Evolutionary conservation across 495 filamentous ascomycete genomes (phyloP), one percentile per base, ranked within the genome.

Genomic region (Penicillium canescens): DNA sequence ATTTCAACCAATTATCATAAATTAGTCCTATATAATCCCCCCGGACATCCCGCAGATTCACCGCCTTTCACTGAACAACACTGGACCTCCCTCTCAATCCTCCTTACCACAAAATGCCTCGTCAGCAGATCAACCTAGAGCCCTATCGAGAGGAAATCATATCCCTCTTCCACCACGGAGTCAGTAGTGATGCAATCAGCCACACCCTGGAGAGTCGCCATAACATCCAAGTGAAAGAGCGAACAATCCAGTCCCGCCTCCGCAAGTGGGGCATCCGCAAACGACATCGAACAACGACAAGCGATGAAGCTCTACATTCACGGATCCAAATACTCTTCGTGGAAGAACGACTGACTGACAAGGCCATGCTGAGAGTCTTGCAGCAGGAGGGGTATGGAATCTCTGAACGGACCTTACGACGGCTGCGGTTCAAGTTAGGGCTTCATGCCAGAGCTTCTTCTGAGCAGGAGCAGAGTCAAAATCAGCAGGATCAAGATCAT

Each of bases 251-350:
- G 34, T 60, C 58, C 14, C 61, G 64, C 11, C 59, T 67, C 11
- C 64, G 64, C 43, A 60, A 65, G 59, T 67, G 64, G 64, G 64
- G 64, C 28, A 61, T 67, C 38, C 61, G 64, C 47, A 67, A 67
- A 44, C 62, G 61, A 59, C 57, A 61, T 42, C 61, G 54, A 9
- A 65, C 59, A 24, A 67, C 64, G 12, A 67, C 64, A 10, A 58
- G 61, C 12, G 64, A 67, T 40, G 61, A 57, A 34, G 52, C 57
- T 16, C 52, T 67, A 8, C 64, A 67, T 43, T 56, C 64, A 13
- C 64, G 64, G 7, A 65, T 67, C 37, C 62, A 51, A 21, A 33
- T 67, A 20, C 59, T 67, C 33, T 67, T 65, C 39, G 18, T 62
- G 26, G 44, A 65, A 38, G 59, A 65, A 49, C 62, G 49, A 23